These are phyloP conservation scores for Wickerhamomyces bisporus DNA, from an alignment of 805 yeast species.

Conservation along the genomic window DNA sequence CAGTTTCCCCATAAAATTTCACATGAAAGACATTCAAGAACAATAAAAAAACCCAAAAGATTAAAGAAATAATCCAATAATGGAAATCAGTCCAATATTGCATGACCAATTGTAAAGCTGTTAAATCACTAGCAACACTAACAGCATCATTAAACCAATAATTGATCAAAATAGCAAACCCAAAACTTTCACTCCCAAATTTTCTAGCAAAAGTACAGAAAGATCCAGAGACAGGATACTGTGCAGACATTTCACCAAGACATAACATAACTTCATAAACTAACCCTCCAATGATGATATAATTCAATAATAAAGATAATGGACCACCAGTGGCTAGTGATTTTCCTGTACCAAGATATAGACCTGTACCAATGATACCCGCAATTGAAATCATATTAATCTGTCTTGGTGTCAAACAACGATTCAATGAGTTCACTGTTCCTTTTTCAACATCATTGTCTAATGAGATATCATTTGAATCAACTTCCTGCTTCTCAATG, in stretches of 20 bases:
- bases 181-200: constrained; percentile 45
- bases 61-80: constrained; percentile 50
- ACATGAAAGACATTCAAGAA: constrained; percentile 45
- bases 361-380: constrained; percentile 77
- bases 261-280: constrained; percentile 52
- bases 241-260: constrained; percentile 59
- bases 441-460: not conserved
- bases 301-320: constrained; percentile 19
- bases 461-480: no score
- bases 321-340: constrained; percentile 41
- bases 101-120: constrained; percentile 51
- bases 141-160: constrained; percentile 32
- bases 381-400: constrained; percentile 76
- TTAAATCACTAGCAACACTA: constrained; percentile 51
- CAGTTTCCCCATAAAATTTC: constrained; percentile 54
- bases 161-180: constrained; percentile 36
- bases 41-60: constrained; percentile 46
- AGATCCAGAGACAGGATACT: constrained; percentile 52
- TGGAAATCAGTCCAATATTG: constrained; percentile 46
- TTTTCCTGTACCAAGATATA: constrained; percentile 50
- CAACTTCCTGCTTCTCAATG: no score
- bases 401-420: constrained; percentile 38
- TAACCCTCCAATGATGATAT: constrained; percentile 45
- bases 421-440: constrained; percentile 22
- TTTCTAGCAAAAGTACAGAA: constrained; percentile 49